Percentiles rank a stretch among this genome's conserved stretches.
Conservation (phyloP, 371 early-diverging fungal genomes). For the Circinella minor region DNA sequence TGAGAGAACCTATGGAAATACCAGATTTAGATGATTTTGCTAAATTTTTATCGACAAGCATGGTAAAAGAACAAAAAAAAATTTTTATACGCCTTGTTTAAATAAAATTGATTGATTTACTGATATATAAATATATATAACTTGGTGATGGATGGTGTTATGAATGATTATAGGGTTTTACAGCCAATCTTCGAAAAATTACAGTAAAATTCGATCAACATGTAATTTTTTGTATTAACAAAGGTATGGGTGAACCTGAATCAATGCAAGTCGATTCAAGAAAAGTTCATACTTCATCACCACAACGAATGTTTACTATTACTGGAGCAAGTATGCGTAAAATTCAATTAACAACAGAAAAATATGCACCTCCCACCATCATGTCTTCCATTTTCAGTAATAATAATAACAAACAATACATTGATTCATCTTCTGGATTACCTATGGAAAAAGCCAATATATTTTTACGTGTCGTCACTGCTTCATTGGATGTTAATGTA, state of each 20-base stretch:
- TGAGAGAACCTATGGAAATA: slow-evolving; percentile 80
- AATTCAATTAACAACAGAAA: slow-evolving; percentile 77
- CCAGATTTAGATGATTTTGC: slow-evolving; percentile 77
- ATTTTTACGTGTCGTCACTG: slow-evolving; percentile 78
- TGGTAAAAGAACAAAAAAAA: slow-evolving; percentile 42
- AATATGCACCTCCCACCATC: slow-evolving; percentile 41
- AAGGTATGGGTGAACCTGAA: slow-evolving; percentile 67
- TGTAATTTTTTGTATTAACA: slow-evolving; percentile 62
- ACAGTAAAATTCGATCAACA: slow-evolving; percentile 69
- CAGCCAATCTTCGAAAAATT: slow-evolving; percentile 72
- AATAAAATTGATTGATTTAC: too few species aligned
- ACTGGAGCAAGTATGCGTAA: slow-evolving; percentile 60
- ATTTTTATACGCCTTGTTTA: too few species aligned
- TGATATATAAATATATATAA: neutral
- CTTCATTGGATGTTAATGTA: slow-evolving; percentile 61
- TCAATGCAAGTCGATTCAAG: slow-evolving; percentile 60
- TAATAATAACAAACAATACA: slow-evolving; percentile 5
- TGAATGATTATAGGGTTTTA: slow-evolving; percentile 62
- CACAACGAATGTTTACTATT: slow-evolving; percentile 74
- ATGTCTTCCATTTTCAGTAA: slow-evolving; percentile 28
- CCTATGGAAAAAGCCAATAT: slow-evolving; percentile 59
- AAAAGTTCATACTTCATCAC: slow-evolving; percentile 60
- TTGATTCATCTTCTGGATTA: slow-evolving; percentile 19
- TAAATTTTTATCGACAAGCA: slow-evolving; percentile 80
- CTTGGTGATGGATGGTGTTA: neutral